Conservation (phyloP, 345 rosid species). For the Populus davidiana region DNA sequence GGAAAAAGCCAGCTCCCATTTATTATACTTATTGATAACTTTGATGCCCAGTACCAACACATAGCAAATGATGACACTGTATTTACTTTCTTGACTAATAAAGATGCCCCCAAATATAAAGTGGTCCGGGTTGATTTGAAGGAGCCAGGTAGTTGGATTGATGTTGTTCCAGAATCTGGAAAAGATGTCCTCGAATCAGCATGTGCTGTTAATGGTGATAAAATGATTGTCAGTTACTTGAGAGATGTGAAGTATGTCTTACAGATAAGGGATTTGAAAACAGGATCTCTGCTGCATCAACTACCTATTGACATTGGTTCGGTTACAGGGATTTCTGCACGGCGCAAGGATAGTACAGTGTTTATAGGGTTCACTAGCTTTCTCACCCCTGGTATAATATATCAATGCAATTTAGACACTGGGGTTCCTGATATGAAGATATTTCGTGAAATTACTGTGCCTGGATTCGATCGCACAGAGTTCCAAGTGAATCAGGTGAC, state of each 20-base stretch:
- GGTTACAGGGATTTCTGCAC: slow-evolving; percentile 54
- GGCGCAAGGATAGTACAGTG: slow-evolving; percentile 52
- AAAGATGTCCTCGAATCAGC: slow-evolving; percentile 81
- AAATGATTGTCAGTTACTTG: slow-evolving; percentile 73
- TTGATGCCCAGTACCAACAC: slow-evolving; percentile 57
- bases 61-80: slow-evolving; percentile 67
- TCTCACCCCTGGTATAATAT: slow-evolving; percentile 82
- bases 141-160: slow-evolving; percentile 71
- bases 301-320: slow-evolving; percentile 84
- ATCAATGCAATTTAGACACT: slow-evolving; percentile 58
- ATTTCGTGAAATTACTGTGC: slow-evolving; percentile 69
- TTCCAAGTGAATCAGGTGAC: slow-evolving; percentile 77
- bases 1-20: slow-evolving; percentile 56
- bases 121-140: slow-evolving; percentile 71
- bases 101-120: slow-evolving; percentile 82
- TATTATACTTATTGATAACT: slow-evolving; percentile 60
- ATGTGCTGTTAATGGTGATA: slow-evolving; percentile 55
- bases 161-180: slow-evolving; percentile 63
- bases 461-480: slow-evolving; percentile 70
- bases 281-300: slow-evolving; percentile 66
- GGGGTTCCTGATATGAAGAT: slow-evolving; percentile 60
- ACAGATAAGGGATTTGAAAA: slow-evolving; percentile 73
- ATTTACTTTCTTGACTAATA: slow-evolving; percentile 76
- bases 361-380: slow-evolving; percentile 78
- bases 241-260: slow-evolving; percentile 78